These are phyloP conservation scores for Vitis amurensis DNA, from an alignment of 164 flowering plant genomes.

Conservation along the genomic window DNA sequence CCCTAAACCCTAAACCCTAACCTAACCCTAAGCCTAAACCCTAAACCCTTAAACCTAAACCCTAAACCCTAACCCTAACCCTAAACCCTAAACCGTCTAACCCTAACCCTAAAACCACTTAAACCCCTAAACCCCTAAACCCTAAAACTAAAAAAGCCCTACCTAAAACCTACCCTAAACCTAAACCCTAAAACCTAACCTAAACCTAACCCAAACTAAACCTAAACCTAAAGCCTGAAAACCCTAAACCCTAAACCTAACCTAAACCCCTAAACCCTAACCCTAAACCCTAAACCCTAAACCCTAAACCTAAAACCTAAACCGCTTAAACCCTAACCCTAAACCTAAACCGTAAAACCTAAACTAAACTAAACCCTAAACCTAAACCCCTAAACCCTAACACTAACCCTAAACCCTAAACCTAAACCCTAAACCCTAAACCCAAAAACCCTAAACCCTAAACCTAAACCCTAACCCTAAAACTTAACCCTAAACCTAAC, in stretches of 20 bases:
- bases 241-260: no score
- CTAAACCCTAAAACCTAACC: no score
- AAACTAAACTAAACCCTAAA: conserved; percentile 11
- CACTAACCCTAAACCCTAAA: conserved; percentile 13
- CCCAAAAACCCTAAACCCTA: conserved; percentile 16
- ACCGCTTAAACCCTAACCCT: conserved; percentile 15
- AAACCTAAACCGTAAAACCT: conserved; percentile 9
- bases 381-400: conserved; percentile 16
- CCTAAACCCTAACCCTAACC: conserved; percentile 15
- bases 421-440: conserved; percentile 12
- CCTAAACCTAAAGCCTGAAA: conserved; percentile 12
- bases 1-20: conserved; percentile 15
- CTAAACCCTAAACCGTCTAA: conserved; percentile 21
- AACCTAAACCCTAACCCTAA: conserved; percentile 24
- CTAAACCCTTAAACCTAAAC: conserved; percentile 13
- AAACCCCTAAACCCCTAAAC: conserved; percentile 22
- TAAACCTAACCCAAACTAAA: conserved; percentile 11
- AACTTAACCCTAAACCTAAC: no score
- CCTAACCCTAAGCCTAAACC: conserved; percentile 21
- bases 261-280: no score
- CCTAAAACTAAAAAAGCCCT: conserved; percentile 15
- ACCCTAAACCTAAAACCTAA: conserved; percentile 10
- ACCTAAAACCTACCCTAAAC: conserved; percentile 3
- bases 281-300: conserved; percentile 11
- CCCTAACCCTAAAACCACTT: conserved; percentile 18